Percentiles rank a stretch among this genome's conserved stretches.
Conservation (phyloP, 2,329 filamentous ascomycete species). For the Botrytis galanthina region DNA sequence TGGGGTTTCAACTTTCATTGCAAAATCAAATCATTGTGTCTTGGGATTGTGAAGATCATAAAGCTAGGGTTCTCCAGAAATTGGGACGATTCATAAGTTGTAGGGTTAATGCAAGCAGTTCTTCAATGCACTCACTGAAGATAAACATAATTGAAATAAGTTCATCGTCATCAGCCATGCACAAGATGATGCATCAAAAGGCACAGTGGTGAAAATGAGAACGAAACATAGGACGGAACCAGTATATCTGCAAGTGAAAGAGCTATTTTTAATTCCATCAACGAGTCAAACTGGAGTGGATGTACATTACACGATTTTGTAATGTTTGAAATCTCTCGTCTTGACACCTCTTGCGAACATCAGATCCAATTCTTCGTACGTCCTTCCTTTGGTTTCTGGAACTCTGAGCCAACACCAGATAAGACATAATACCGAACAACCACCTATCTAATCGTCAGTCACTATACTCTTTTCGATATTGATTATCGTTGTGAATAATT, state of each 20-base stretch:
- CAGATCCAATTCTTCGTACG: conserved; percentile 47
- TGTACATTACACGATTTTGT: conserved; percentile 23
- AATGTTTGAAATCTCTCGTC: conserved; percentile 38
- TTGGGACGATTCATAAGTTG: background rate
- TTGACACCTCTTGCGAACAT: conserved; percentile 43
- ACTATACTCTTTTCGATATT: background rate
- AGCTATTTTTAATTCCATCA: background rate
- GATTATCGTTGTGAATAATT: background rate
- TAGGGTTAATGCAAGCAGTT: background rate
- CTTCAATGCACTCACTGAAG: background rate
- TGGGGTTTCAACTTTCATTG: background rate
- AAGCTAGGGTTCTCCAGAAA: background rate
- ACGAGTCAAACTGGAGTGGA: background rate
- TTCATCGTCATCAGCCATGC: background rate
- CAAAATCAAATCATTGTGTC: background rate
- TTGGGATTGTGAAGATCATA: background rate
- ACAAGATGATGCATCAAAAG: background rate
- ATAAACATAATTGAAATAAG: background rate
- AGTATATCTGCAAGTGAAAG: background rate
- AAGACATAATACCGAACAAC: conserved; percentile 43
- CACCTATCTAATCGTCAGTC: conserved; percentile 32
- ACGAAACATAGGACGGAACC: background rate
- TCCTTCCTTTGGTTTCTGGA: conserved; percentile 46
- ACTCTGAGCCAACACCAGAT: conserved; percentile 43
- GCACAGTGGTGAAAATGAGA: background rate